Evolutionary conservation across 2,329 filamentous ascomycete species (phyloP).

Genomic region (Aspergillus chevalieri): DNA sequence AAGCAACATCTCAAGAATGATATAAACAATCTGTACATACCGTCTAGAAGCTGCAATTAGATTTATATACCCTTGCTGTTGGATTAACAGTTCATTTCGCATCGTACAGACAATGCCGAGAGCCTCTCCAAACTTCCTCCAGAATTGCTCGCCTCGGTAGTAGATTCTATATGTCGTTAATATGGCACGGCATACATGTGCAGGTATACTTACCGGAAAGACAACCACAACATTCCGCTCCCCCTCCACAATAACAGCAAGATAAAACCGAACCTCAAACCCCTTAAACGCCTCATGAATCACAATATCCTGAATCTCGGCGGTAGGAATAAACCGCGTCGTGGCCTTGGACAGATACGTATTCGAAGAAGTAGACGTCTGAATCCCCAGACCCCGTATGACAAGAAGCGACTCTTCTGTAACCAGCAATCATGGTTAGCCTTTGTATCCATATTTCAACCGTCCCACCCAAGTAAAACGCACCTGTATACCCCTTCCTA

Average conservation of each 20-base stretch:
- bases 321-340: conserved; percentile 81
- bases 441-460: conserved; percentile 24
- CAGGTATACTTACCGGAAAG: conserved; percentile 59
- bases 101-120: conserved; percentile 75
- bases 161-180: conserved; percentile 44
- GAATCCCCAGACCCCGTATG: conserved; percentile 80
- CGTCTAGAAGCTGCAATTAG: conserved; percentile 9
- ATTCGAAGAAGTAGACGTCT: conserved; percentile 67
- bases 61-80: background rate
- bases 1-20: conserved; percentile 12
- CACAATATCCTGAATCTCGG: conserved; percentile 84
- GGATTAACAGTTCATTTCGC: conserved; percentile 31
- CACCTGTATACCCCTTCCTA: conserved; percentile 48
- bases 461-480: conserved; percentile 5
- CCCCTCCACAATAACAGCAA: conserved; percentile 82
- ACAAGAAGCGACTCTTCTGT: conserved; percentile 79
- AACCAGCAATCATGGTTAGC: conserved; percentile 41
- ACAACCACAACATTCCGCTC: conserved; percentile 90
- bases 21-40: background rate
- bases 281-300: conserved; percentile 93
- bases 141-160: conserved; percentile 69
- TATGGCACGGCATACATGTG: conserved; percentile 5
- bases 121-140: conserved; percentile 85
- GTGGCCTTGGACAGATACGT: conserved; percentile 59
- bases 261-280: conserved; percentile 83